phyloP scores from a whole-genome alignment of 2,329 filamentous ascomycete genomes.

The Colletotrichum aenigma region DNA sequence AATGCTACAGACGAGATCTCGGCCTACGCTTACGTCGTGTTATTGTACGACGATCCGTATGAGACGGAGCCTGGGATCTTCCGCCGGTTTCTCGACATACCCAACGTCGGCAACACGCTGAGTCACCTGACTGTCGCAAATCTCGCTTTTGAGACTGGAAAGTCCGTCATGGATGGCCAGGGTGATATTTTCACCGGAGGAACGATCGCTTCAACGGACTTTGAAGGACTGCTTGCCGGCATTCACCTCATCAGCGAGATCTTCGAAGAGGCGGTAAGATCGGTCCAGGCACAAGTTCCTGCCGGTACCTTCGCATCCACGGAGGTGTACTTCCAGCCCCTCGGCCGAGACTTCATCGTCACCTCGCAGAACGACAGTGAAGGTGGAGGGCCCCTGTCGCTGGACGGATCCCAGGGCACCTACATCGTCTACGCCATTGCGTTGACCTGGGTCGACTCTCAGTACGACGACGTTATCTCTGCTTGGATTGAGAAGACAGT shows the following conservation, averaged over 20 bases:
- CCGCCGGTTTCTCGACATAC: background rate
- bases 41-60: background rate
- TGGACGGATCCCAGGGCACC: background rate
- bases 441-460: background rate
- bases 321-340: background rate
- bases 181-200: background rate
- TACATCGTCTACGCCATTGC: background rate
- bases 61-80: background rate
- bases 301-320: fast-evolving
- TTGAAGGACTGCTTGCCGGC: background rate
- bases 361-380: background rate
- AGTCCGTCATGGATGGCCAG: background rate
- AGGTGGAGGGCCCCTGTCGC: background rate
- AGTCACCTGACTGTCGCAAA: background rate
- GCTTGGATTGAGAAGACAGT: background rate
- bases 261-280: background rate
- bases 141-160: background rate
- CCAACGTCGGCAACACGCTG: background rate
- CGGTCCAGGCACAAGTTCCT: background rate
- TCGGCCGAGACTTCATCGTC: background rate
- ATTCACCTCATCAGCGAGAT: background rate
- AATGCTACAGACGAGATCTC: background rate
- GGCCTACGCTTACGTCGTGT: background rate
- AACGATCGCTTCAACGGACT: background rate
- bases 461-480: background rate